Conservation (phyloP, 2,329 filamentous ascomycete species). For the Monosporascus sp. region DNA sequence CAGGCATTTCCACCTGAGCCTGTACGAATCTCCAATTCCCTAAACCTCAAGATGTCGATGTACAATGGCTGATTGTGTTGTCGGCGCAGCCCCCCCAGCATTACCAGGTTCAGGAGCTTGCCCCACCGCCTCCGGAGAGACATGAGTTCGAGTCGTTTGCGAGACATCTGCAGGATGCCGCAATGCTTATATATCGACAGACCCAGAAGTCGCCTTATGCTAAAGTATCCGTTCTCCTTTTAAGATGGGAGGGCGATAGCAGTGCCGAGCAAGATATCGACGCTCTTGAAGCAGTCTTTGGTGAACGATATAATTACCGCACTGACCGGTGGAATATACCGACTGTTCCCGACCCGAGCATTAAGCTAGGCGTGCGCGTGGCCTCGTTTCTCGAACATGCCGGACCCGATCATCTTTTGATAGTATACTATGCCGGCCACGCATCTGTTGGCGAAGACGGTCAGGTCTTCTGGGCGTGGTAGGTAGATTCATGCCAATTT, state of each 20-base stretch:
- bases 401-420: conserved; percentile 53
- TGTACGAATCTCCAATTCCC: conserved; percentile 17
- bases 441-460: conserved; percentile 54
- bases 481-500: conserved; percentile 31
- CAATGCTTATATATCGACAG: conserved; percentile 62
- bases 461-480: conserved; percentile 65
- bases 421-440: conserved; percentile 61
- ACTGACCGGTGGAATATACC: conserved; percentile 60
- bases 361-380: conserved; percentile 58
- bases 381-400: conserved; percentile 55
- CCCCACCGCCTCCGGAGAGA: conserved; percentile 37
- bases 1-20: conserved; percentile 23
- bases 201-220: conserved; percentile 54
- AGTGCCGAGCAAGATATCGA: conserved; percentile 49
- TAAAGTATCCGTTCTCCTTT: conserved; percentile 54
- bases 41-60: no score
- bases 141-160: conserved; percentile 64
- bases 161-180: conserved; percentile 63
- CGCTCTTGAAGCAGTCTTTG: conserved; percentile 53
- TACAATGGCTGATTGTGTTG: conserved; percentile 8
- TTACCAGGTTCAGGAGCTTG: conserved; percentile 23
- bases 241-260: conserved; percentile 59
- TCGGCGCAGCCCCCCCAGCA: conserved; percentile 18
- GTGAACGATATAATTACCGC: conserved; percentile 55
- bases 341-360: conserved; percentile 52